Evolutionary conservation across 106 monocot genomes (phyloP), one percentile per base, ranked within the genome.

Genomic region (Dactylorhiza incarnata): DNA sequence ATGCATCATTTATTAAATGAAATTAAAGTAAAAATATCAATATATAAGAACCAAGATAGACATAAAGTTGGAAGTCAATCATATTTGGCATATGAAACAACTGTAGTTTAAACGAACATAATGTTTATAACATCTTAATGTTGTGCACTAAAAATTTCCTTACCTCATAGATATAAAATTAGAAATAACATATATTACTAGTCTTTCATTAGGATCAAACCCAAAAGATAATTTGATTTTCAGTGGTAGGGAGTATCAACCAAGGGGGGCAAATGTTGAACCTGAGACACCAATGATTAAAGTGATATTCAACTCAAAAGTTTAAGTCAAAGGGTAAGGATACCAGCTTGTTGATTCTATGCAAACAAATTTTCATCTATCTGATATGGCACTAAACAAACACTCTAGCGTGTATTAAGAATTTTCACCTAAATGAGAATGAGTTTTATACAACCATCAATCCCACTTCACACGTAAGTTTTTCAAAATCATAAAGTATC

Each of bases 51-150:
- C 11, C 29, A 10, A 9, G 26, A 25, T 9, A 72, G 23, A 72
- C 19, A 49, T 49, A 72, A 72, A 49, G 45, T 17, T 44, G n/a
- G 45, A 69, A 48, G 20, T 72, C 49, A 72, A 48, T 49, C 19
- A 20, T 48, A 72, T 49, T 59, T 72, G 72, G 13, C 69, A 69
- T 17, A 69, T 17, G 66, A 11, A 66, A 66, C 29, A 66, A 66
- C 24, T 45, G 17, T 1, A 61, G 5, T 23, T 26, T 9, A 65
- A 65, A 65, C 11, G 12, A 65, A 65, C 24, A 29, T 29, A 29
- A 29, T 29, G 29, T 29, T 29, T 29, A 29, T 58, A 7, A 6
- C 8, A 58, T 58, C 65, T 65, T 19, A 62, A 65, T 25, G 19
- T 23, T 5, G 23, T 29, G 25, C 2, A 29, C 29, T 29, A 29